Percentiles rank a stretch among this genome's conserved stretches.
Evolutionary conservation across 2,329 filamentous ascomycete species (phyloP).

Genomic region (Trichoderma lentiforme): DNA sequence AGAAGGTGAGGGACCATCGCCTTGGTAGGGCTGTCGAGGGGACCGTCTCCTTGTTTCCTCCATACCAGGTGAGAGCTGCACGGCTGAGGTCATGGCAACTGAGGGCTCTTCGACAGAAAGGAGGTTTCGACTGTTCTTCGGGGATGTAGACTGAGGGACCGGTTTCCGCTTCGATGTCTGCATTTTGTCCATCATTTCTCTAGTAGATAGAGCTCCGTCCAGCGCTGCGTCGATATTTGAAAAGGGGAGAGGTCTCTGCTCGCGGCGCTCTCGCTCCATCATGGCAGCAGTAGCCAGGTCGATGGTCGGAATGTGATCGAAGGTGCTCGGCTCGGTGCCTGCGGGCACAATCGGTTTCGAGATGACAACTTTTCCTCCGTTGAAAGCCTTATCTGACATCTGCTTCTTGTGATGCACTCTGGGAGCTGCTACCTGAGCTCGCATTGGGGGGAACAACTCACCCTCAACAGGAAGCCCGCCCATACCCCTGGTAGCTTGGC

Average conservation of each 20-base stretch:
- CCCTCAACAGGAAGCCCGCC: slow-evolving; percentile 40
- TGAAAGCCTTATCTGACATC: slow-evolving; percentile 21
- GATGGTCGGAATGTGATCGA: slow-evolving; percentile 46
- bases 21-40: slow-evolving; percentile 33
- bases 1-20: background rate
- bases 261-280: slow-evolving; percentile 45
- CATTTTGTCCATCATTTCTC: slow-evolving; percentile 35
- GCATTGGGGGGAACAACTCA: slow-evolving; percentile 42
- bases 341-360: slow-evolving; percentile 47
- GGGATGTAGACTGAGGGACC: slow-evolving; percentile 21
- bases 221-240: slow-evolving; percentile 34
- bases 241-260: slow-evolving; percentile 28
- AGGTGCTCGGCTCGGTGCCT: slow-evolving; percentile 36
- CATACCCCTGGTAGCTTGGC: slow-evolving; percentile 35
- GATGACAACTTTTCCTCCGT: slow-evolving; percentile 43
- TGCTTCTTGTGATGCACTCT: slow-evolving; percentile 13
- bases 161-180: slow-evolving; percentile 40
- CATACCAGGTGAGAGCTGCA: slow-evolving; percentile 48
- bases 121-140: slow-evolving; percentile 1
- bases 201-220: slow-evolving; percentile 32
- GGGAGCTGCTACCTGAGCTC: slow-evolving; percentile 27
- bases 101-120: background rate
- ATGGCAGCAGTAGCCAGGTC: slow-evolving; percentile 48
- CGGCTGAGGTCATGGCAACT: slow-evolving; percentile 32
- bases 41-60: slow-evolving; percentile 53